Base-by-base conservation (phyloP, 106 monocot species). In the Dendrobium nobile region DNA sequence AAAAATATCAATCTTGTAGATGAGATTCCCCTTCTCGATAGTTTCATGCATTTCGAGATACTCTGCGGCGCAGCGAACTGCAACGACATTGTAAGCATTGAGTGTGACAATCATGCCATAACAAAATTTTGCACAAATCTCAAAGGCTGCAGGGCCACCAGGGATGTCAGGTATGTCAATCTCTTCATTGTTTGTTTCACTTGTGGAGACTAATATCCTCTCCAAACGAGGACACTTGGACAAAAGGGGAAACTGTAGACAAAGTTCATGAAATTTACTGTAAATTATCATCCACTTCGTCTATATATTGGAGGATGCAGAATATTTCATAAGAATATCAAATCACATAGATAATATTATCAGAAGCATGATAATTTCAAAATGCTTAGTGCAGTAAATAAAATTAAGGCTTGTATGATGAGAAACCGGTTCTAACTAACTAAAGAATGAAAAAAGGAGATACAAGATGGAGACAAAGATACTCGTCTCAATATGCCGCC, bases 1-100 rank as follows among this genome's bases (percentile, higher is more conserved):
- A 74, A 95, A 95, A 2, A 92, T 88, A 11, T 95, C 92, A 17
- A 95, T 90, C 65, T 95, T 95, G 86, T 90, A 90, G 33, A 92
- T 86, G 27, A 92, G 90, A 75, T 95, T 95, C 11, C 95, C 90
- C 84, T 88, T 95, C 47, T 95, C 92, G 31, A 92, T 68, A 4
- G 73, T 81, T 68, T 95, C 95, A 33, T 88, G 77, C 95, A 95
- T 95, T 56, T 89, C 90, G 0, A 95, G 87, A 70, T 88, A 92
- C 41, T 92, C 92, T 47, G 92, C 90, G 28, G 95, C 95, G 28
- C 88, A 95, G 42, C 88, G 90, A 47, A 88, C 88, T 2, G 88
- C 85, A n/a, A 92, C 82, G 19, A 90, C 92, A 82, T 95, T 95
- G 86, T 89, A 90, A 5, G 92, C 87, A 72, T 95, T 95, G 76